Conservation (phyloP, 2,329 filamentous ascomycete genomes). For the Zopfia rhizophila region DNA sequence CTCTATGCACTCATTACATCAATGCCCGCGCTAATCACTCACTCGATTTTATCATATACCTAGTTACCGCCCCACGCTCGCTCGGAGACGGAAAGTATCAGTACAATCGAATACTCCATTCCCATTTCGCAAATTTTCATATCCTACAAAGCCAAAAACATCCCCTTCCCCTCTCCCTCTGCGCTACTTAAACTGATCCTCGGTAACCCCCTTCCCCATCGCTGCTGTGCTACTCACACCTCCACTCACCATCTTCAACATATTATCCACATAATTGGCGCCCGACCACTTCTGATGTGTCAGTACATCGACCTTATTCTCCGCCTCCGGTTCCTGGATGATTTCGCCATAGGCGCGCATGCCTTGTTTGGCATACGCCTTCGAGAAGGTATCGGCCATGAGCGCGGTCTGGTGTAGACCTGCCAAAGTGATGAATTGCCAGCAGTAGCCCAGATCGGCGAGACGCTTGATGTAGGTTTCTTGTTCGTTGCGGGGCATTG, state of each 20-base stretch:
- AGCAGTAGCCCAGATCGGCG: slow-evolving; percentile 90
- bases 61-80: too few relatives aligned
- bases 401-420: slow-evolving; percentile 95
- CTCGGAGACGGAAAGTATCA: too few relatives aligned
- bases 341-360: slow-evolving; percentile 98
- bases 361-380: slow-evolving; percentile 80
- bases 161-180: background rate
- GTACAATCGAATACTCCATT: too few relatives aligned
- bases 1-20: too few relatives aligned
- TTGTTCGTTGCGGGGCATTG: slow-evolving; percentile 90
- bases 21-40: too few relatives aligned
- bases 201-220: slow-evolving; percentile 97
- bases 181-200: slow-evolving; percentile 93
- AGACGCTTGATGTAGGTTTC: slow-evolving; percentile 97
- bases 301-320: slow-evolving; percentile 87
- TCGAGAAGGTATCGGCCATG: slow-evolving; percentile 88
- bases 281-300: slow-evolving; percentile 99
- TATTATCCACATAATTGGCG: slow-evolving; percentile 91
- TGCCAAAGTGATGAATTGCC: slow-evolving; percentile 99
- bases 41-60: too few relatives aligned
- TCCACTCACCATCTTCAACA: slow-evolving; percentile 97
- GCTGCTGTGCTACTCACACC: slow-evolving; percentile 91
- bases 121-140: too few relatives aligned
- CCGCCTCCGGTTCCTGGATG: slow-evolving; percentile 98
- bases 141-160: too few relatives aligned